Evolutionary conservation across 129 eudicot genomes (phyloP), one percentile per base, ranked within the genome.

Genomic region (Heracleum sosnowskyi): DNA sequence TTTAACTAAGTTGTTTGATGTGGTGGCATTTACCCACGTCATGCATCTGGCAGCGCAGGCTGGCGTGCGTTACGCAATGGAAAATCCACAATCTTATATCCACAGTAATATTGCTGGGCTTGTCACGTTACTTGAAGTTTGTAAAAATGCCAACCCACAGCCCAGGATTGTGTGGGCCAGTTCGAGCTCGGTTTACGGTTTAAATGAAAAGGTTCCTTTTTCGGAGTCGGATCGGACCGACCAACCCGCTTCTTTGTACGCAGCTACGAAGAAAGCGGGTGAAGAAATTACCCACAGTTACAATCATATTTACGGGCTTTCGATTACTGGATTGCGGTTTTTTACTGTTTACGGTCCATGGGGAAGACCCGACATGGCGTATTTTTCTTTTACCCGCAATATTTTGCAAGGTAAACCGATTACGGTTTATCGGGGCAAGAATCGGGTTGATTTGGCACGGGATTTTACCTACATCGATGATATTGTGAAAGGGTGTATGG

Each of bases 351-450:
- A 88, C 17, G 91, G 91, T 7, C 91, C 91, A 63, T 88, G 91
- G 91, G 91, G 91, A 16, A 64, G 91, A 26, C 91, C 91, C 49
- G 91, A 88, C 75, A 88, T 88, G 91, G 91, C 91, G 2, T 88
- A 88, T 76, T 88, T 85, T n/a, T 79, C 84, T 0, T 88, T 88
- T 22, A 88, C 91, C 10, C 57, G 75, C 46, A 81, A 85, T 51
- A 88, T 88, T 28, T 49, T 84, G 1, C 75, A 83, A 31, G 91
- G 87, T 4, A 88, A 83, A 31, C 86, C 87, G 33, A 88, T 88
- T 1, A 88, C 89, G 1, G 85, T 88, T 6, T 88, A 81, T 53
- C 46, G 91, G 29, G 89, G 91, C 7, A 88, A 85, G 78, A 84
- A 88, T 29, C 75, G 79, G 78, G 87, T 88, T 4, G 91, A 88